Base-by-base conservation (phyloP, 441 rosid genomes). In the Gossypium gossypioides region DNA sequence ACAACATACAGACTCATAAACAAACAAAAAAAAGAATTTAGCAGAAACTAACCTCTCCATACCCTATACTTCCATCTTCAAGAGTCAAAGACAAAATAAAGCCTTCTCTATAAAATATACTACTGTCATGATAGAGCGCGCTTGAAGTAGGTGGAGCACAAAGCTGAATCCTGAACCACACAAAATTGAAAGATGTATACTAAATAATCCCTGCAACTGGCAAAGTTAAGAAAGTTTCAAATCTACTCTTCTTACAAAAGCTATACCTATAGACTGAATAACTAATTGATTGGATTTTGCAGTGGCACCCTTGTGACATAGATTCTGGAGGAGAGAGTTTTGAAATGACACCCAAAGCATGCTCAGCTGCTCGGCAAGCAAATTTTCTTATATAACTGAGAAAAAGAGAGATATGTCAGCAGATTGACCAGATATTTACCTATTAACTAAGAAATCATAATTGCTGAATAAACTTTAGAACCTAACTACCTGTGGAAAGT, bases 11-110 rank as follows among this genome's bases (percentile, higher is more conserved):
- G 29, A 46, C 18, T 25, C 18, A 15, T 16, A 76, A 56, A 29
- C 58, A 72, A 61, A 62, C n/a, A 74, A 50, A 74, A 50, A 74
- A 24, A 75, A 54, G 57, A 54, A 22, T 6, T 13, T 8, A 34
- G 50, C 54, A 61, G 78, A 29, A 78, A 78, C 86, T 78, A 74
- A 95, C 99, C 97, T 92, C 99, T 37, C 97, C 99, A 37, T 82
- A 83, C 62, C 99, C 99, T 60, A 84, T 68, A 75, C 85, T 83
- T 80, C 97, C 96, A 86, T 90, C 94, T 73, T 95, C 94, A 70
- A 95, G 92, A 84, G 75, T 86, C 78, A 95, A 65, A 24, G 91
- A 86, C 69, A 95, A 78, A 80, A 92, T 81, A 77, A 85, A 95
- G 2, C 99, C 99, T 84, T 95, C 91, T 77, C 89, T 84, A 69